These are phyloP conservation scores for Hanseniaspora uvarum DNA, from an alignment of 1,139 yeast species.

Conservation along the genomic window DNA sequence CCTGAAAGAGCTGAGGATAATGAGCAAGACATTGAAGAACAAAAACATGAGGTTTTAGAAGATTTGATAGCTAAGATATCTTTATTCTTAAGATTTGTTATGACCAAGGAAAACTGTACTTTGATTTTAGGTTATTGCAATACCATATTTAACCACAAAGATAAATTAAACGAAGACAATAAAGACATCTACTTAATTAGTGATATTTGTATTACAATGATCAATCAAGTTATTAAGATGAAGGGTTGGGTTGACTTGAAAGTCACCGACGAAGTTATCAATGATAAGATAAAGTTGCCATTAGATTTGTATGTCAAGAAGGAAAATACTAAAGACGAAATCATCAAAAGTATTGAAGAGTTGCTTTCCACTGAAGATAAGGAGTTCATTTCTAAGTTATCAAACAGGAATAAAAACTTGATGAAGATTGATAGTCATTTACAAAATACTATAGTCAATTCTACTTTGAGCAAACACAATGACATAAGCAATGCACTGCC, in stretches of 20 bases:
- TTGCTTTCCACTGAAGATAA: slow-evolving; percentile 5
- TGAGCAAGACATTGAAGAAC: not conserved
- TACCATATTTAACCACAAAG: slow-evolving; percentile 7
- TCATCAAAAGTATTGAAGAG: slow-evolving; percentile 20
- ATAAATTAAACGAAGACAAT: slow-evolving; percentile 8
- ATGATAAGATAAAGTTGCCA: slow-evolving; percentile 7
- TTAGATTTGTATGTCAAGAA: slow-evolving; percentile 10
- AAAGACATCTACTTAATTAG: slow-evolving; percentile 1
- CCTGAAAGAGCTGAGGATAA: not conserved
- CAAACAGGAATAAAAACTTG: not conserved
- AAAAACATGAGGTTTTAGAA: not conserved
- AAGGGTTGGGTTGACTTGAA: slow-evolving; percentile 10
- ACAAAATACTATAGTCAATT: not conserved
- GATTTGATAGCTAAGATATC: slow-evolving; percentile 3
- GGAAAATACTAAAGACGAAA: slow-evolving; percentile 16
- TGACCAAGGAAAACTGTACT: slow-evolving; percentile 11
- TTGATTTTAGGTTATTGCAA: slow-evolving; percentile 7
- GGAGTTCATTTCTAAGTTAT: not conserved
- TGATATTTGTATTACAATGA: slow-evolving; percentile 5
- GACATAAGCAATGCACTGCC: slow-evolving; percentile 36
- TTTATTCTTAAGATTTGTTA: slow-evolving; percentile 5
- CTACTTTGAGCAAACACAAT: not conserved
- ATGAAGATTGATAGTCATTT: not conserved
- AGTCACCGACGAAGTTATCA: slow-evolving; percentile 1
- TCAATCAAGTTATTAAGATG: not conserved